A percentile compares a stretch with the other conserved stretches of the same genome.
Conservation (phyloP, 2,329 filamentous ascomycete species). For the Fusarium floridanum region DNA sequence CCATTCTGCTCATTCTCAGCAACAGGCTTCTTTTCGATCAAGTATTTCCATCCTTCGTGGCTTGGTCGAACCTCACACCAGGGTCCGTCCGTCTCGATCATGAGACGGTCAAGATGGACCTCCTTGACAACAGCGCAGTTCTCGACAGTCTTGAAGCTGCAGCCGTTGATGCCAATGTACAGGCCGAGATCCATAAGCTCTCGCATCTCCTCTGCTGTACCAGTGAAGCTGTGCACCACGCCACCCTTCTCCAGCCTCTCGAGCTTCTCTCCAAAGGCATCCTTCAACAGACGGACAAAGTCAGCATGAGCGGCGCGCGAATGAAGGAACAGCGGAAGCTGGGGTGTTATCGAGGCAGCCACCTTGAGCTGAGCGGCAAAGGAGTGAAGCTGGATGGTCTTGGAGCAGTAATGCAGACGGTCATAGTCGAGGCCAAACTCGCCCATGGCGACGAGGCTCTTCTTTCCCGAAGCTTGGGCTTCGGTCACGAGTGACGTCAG, state of each 20-base stretch:
- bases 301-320: constrained; percentile 88
- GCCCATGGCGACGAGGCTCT: constrained; percentile 81
- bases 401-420: constrained; percentile 84
- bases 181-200: constrained; percentile 84
- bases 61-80: constrained; percentile 96
- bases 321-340: constrained; percentile 91
- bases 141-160: constrained; percentile 93
- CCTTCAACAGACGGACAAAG: constrained; percentile 79
- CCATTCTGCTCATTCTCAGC: constrained; percentile 46
- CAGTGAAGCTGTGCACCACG: constrained; percentile 96
- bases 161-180: constrained; percentile 96
- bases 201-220: constrained; percentile 85
- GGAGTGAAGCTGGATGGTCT: constrained; percentile 83
- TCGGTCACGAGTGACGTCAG: constrained; percentile 75
- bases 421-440: constrained; percentile 98
- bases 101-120: constrained; percentile 82
- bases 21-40: constrained; percentile 57
- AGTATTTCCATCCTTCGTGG: constrained; percentile 84
- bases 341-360: constrained; percentile 75
- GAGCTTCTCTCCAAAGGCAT: constrained; percentile 68
- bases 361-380: constrained; percentile 87
- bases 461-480: constrained; percentile 61
- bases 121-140: constrained; percentile 88
- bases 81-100: constrained; percentile 97
- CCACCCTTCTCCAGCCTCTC: constrained; percentile 79